Conservation (phyloP, 164 flowering plant species). For the Macadamia tetraphylla region DNA sequence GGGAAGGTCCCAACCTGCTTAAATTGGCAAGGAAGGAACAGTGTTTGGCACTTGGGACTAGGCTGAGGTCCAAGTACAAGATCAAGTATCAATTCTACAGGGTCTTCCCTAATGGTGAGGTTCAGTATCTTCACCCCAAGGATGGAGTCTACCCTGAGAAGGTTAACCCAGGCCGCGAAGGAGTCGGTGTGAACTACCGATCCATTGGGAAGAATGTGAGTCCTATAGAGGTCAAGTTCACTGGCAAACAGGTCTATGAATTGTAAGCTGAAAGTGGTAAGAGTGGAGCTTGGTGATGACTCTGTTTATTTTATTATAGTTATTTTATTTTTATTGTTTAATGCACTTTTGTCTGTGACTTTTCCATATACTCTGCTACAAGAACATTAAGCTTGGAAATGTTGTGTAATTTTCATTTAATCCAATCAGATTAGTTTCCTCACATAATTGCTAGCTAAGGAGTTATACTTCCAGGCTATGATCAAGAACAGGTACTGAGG, state of each 20-base stretch:
- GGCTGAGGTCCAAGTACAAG: slow-evolving; percentile 96
- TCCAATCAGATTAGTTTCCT: too few species aligned
- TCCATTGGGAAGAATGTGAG: slow-evolving; percentile 87
- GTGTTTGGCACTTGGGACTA: slow-evolving; percentile 92
- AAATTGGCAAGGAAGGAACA: slow-evolving; percentile 93
- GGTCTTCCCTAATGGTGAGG: slow-evolving; percentile 97
- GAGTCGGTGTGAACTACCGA: slow-evolving; percentile 76
- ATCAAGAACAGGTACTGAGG: too few species aligned
- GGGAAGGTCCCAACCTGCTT: slow-evolving; percentile 80
- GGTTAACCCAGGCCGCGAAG: slow-evolving; percentile 88
- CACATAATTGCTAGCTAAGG: too few species aligned
- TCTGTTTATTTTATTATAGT: slow-evolving; percentile 5
- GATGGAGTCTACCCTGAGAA: slow-evolving; percentile 99
- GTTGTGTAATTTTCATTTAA: too few species aligned
- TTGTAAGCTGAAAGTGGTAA: slow-evolving; percentile 28
- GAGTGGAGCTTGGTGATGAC: not conserved
- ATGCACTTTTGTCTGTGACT: slow-evolving; percentile 2
- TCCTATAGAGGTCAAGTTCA: slow-evolving; percentile 93
- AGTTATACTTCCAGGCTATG: too few species aligned
- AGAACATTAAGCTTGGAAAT: too few species aligned
- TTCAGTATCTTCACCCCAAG: slow-evolving; percentile 93
- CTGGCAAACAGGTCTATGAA: slow-evolving; percentile 84
- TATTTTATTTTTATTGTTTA: slow-evolving; percentile 13
- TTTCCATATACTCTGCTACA: too few species aligned
- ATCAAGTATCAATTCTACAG: slow-evolving; percentile 96